Evolutionary conservation across 257 asterid species (phyloP), one percentile per base, ranked within the genome.

Genomic region (Ligustrum vulgare): DNA sequence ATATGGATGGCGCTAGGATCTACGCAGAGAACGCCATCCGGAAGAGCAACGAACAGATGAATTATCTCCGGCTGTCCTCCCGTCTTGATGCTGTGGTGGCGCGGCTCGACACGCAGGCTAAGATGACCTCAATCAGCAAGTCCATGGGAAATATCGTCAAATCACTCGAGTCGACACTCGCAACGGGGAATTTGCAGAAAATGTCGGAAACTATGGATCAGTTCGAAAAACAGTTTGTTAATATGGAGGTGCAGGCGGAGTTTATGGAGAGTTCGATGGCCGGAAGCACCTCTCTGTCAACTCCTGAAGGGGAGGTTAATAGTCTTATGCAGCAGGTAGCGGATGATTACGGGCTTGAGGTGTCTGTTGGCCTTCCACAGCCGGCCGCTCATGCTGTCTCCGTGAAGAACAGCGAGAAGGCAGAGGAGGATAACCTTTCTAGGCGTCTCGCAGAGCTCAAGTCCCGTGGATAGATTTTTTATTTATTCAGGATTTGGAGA

Each of bases 201-300:
- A 92, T 93, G 98, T 91, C 98, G 31, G 98, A 92, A 87, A 92
- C 99, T 22, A 94, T 94, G 99, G 99, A 94, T 76, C 85, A 83
- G 45, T 94, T 94, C 63, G 99, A 94, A 92, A 82, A 75, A 79
- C 99, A 94, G 80, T 94, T 94, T 71, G 98, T 94, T 65, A 92
- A 94, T 73, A 94, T 94, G 99, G 99, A 94, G 78, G 98, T 94
- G 5, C 99, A 94, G 89, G 99, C 99, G 1, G 99, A 89, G 89
- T 94, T 94, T 41, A 94, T 94, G 99, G 99, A 94, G 93, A 91
- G 89, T 43, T 92, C 98, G 20, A 94, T 94, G 99, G 97, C 99
- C 1, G 99, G 99, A 0, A 91, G 96, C 78, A 94, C 99, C 22
- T 92, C 98, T 16, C 84, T 94, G 11, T 91, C 97, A 1, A 94